phyloP scores from a whole-genome alignment of 2,329 filamentous ascomycete genomes.

The Zymoseptoria crescenta region DNA sequence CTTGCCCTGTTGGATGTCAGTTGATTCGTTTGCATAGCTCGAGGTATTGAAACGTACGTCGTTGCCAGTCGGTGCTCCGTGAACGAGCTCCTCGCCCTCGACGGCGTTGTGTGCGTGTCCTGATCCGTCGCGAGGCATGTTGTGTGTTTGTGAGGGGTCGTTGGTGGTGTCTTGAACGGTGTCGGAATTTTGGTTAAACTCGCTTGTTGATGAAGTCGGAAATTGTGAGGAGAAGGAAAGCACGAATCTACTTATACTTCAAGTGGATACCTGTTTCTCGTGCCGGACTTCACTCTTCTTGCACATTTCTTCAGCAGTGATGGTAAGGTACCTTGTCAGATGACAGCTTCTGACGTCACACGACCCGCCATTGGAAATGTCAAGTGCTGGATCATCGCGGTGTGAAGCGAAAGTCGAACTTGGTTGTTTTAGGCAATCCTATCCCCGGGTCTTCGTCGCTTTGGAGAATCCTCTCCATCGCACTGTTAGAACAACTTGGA shows the following conservation, averaged over 20 bases:
- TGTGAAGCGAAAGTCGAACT: neutral
- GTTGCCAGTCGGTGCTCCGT: conserved; percentile 27
- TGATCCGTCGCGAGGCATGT: conserved; percentile 37
- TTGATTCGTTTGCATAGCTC: too few species aligned
- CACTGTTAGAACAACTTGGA: too few species aligned
- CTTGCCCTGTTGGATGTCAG: conserved; percentile 7
- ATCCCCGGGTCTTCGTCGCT: neutral
- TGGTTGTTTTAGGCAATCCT: neutral
- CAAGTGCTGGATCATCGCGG: neutral
- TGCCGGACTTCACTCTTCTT: neutral
- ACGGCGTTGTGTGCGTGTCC: conserved; percentile 35
- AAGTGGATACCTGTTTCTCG: neutral
- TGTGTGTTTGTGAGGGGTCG: conserved; percentile 7
- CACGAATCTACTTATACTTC: neutral
- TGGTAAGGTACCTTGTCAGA: neutral
- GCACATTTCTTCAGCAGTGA: neutral
- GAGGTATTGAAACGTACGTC: conserved; percentile 23
- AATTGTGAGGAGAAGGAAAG: neutral
- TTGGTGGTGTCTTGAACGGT: neutral
- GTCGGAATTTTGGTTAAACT: neutral
- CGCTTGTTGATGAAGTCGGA: neutral
- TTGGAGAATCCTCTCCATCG: neutral
- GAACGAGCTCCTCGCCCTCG: conserved; percentile 32
- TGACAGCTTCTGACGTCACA: neutral
- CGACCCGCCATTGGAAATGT: neutral